Percentiles rank a stretch among this genome's conserved stretches.
Evolutionary conservation across 768 basidiomycete species (phyloP).

Genomic region (Russula sp.): DNA sequence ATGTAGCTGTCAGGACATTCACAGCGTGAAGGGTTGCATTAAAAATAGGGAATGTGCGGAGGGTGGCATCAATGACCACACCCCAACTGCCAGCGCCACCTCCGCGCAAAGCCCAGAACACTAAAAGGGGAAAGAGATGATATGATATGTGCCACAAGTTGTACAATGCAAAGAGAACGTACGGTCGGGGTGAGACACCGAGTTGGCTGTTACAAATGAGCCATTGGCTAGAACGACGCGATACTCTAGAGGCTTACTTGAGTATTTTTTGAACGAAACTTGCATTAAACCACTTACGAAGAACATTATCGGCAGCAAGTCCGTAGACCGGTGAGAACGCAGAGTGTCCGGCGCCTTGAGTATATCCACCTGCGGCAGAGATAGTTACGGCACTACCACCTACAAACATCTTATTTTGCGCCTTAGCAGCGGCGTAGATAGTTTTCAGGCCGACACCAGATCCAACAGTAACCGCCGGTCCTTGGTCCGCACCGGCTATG

Average conservation of each 20-base stretch:
- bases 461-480: too few relatives aligned
- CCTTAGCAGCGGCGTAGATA: too few relatives aligned
- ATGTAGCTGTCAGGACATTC: conserved; percentile 30
- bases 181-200: conserved; percentile 12
- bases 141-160: not conserved
- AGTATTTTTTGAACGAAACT: conserved; percentile 7
- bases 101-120: conserved; percentile 20
- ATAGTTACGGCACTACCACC: conserved; percentile 21
- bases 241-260: not conserved
- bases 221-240: not conserved
- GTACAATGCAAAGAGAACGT: not conserved
- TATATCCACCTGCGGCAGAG: not conserved
- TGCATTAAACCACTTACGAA: too few relatives aligned
- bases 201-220: conserved; percentile 1
- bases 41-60: too few relatives aligned
- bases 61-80: too few relatives aligned
- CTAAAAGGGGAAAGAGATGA: not conserved
- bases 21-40: conserved; percentile 22
- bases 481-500: too few relatives aligned
- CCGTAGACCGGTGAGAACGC: conserved; percentile 20
- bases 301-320: too few relatives aligned
- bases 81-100: too few relatives aligned
- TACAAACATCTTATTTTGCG: too few relatives aligned
- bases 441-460: too few relatives aligned
- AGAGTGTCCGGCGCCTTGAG: conserved; percentile 28